Base-by-base conservation (phyloP, 169 alveolate species). In the Plasmodium vivax region DNA sequence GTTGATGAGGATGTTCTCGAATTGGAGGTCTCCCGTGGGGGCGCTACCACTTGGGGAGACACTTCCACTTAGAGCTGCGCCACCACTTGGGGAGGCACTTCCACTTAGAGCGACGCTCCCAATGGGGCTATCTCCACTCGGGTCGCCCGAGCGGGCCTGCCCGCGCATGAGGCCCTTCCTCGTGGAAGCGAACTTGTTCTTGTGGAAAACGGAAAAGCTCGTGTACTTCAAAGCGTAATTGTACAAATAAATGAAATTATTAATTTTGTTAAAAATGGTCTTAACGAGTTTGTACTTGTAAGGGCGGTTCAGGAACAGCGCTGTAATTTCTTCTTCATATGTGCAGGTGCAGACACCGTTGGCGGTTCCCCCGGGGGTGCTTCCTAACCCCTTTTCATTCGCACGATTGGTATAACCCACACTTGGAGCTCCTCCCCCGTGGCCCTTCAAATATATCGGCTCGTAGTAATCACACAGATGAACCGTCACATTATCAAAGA, bases 171-270 rank as follows among this genome's bases (percentile, higher is more conserved):
- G 9, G 3, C 91, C 94, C 77, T 90, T 90, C 30, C 94, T 38
- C 6, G 94, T 90, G 4, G 94, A 90, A 38, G 32, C 72, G 32
- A 80, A 90, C 27, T 90, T 90, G 30, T 90, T 90, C 73, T 90
- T 90, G 41, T 90, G 94, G 54, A 90, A 90, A 80, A 90, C 68
- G n/a, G 94, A 90, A 81, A 79, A 90, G 27, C 94, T 90, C 4
- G 94, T 81, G 51, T 90, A 90, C 58, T 80, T 90, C 56, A 90
- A 74, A 30, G 94, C 83, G 51, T 90, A 90, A 72, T 90, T 90
- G 62, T 90, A 90, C 79, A 90, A 81, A 90, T 90, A 90, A 41
- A 90, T 90, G 47, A 90, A 90, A 45, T 90, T 90, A 68, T 90
- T 90, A 62, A 90, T 90, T 58, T 90, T 90, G 54, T 90, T 90